Conservation (phyloP, 2,329 filamentous ascomycete species). For the Aspergillus versicolor region DNA sequence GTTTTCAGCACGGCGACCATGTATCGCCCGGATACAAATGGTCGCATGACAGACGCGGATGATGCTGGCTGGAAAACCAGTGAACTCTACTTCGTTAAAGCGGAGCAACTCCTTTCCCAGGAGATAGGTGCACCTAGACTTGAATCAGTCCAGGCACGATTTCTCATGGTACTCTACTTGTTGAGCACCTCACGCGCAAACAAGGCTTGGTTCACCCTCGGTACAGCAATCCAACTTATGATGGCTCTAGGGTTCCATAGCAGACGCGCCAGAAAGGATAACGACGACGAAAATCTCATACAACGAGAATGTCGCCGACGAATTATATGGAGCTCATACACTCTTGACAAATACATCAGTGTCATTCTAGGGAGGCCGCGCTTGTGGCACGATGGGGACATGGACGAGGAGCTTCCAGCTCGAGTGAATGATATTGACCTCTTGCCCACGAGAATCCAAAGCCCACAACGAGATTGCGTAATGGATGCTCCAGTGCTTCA, state of each 20-base stretch:
- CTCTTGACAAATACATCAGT: slow-evolving; percentile 41
- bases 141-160: slow-evolving; percentile 23
- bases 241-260: slow-evolving; percentile 39
- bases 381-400: slow-evolving; percentile 33
- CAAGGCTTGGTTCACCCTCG: slow-evolving; percentile 39
- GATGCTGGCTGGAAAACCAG: slow-evolving; percentile 18
- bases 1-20: slow-evolving; percentile 21
- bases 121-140: slow-evolving; percentile 21
- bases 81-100: slow-evolving; percentile 22
- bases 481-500: slow-evolving; percentile 27
- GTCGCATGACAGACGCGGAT: slow-evolving; percentile 15
- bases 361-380: slow-evolving; percentile 39
- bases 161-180: slow-evolving; percentile 32
- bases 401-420: slow-evolving; percentile 56
- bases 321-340: slow-evolving; percentile 40
- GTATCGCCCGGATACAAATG: slow-evolving; percentile 14
- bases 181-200: slow-evolving; percentile 38
- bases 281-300: slow-evolving; percentile 12
- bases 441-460: background rate
- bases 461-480: slow-evolving; percentile 19
- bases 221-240: slow-evolving; percentile 36
- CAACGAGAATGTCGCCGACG: slow-evolving; percentile 35
- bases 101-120: slow-evolving; percentile 18
- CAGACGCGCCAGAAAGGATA: slow-evolving; percentile 8
- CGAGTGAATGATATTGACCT: slow-evolving; percentile 20